phyloP scores from a whole-genome alignment of 768 basidiomycete genomes.

The Mrakia gelida region DNA sequence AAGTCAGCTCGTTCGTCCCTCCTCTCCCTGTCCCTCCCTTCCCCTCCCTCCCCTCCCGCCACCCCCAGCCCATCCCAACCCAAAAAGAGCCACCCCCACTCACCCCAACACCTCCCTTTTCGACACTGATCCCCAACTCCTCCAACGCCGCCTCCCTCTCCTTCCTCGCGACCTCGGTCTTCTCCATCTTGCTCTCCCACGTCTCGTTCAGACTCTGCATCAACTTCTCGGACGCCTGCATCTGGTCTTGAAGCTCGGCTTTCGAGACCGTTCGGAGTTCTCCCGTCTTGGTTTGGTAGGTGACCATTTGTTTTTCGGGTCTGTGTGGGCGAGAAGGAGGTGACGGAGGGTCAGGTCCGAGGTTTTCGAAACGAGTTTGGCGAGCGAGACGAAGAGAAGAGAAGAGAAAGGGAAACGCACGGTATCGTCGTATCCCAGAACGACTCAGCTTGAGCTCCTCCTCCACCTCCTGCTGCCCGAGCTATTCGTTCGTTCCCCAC shows the following conservation, averaged over 20 bases:
- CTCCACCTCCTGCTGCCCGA: constrained; percentile 64
- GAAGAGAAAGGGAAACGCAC: neutral
- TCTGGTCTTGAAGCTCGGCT: constrained; percentile 93
- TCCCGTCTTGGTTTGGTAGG: constrained; percentile 87
- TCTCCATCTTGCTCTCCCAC: constrained; percentile 66
- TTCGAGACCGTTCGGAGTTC: constrained; percentile 93
- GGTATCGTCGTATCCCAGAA: constrained; percentile 79
- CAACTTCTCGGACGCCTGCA: constrained; percentile 68
- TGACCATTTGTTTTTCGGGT: constrained; percentile 90
- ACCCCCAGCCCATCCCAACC: neutral
- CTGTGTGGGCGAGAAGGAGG: neutral
- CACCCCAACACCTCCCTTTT: constrained; percentile 57
- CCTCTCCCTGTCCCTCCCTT: neutral
- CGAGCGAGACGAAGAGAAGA: neutral
- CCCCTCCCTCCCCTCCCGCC: neutral
- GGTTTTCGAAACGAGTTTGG: neutral
- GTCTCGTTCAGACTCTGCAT: constrained; percentile 92
- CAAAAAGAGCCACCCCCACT: neutral
- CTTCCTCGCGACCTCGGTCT: constrained; percentile 51
- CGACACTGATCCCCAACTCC: constrained; percentile 94
- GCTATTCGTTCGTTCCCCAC: constrained; percentile 49
- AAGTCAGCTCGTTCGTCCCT: neutral
- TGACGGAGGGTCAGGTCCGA: neutral
- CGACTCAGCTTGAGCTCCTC: constrained; percentile 54
- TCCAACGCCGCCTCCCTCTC: constrained; percentile 97